Evolutionary conservation across 2,329 filamentous ascomycete genomes (phyloP).

Genomic region (Graphilbum fragrans): DNA sequence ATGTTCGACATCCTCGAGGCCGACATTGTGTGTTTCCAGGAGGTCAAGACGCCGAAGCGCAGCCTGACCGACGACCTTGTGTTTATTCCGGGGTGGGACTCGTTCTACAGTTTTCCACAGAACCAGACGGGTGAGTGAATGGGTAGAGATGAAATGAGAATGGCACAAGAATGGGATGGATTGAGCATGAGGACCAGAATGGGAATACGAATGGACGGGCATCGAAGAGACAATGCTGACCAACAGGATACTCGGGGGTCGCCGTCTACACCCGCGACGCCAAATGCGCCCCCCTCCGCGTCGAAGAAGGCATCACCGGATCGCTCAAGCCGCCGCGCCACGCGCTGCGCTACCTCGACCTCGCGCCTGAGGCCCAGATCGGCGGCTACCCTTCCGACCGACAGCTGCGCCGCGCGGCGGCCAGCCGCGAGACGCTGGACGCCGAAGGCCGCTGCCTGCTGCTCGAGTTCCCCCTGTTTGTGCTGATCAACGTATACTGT

Average conservation of each 20-base stretch:
- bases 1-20: slow-evolving; percentile 94
- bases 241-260: slow-evolving; percentile 80
- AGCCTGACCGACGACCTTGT: slow-evolving; percentile 94
- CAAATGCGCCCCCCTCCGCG: slow-evolving; percentile 72
- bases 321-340: slow-evolving; percentile 63
- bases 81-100: slow-evolving; percentile 87
- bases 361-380: slow-evolving; percentile 63
- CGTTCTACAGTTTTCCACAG: slow-evolving; percentile 85
- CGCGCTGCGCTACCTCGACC: slow-evolving; percentile 57
- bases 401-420: slow-evolving; percentile 41
- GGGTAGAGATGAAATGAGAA: not conserved
- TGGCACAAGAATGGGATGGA: not conserved
- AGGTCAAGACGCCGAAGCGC: slow-evolving; percentile 90
- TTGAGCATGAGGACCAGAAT: not conserved
- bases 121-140: slow-evolving; percentile 67
- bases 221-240: too few relatives aligned
- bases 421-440: slow-evolving; percentile 66
- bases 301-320: slow-evolving; percentile 89
- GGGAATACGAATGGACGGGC: too few relatives aligned
- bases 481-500: slow-evolving; percentile 84
- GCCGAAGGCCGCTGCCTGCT: slow-evolving; percentile 86
- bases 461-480: slow-evolving; percentile 88
- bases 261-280: slow-evolving; percentile 88
- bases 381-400: slow-evolving; percentile 70
- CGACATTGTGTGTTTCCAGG: slow-evolving; percentile 91